Evolutionary conservation across 129 eudicot species (phyloP), one percentile per base, ranked within the genome.

Genomic region (Erigeron canadensis): DNA sequence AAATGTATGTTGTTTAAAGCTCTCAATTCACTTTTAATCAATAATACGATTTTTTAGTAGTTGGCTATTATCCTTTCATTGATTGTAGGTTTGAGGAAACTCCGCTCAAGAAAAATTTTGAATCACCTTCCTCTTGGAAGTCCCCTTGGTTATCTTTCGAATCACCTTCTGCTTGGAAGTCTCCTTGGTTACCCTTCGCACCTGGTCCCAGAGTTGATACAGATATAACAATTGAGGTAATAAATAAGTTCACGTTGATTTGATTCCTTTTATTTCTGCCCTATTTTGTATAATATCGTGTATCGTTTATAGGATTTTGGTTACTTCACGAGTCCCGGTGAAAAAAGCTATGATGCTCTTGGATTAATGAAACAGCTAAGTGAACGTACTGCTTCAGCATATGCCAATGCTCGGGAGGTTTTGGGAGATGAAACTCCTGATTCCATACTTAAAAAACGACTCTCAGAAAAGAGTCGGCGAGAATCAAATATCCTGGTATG

Each of bases 141-240:
- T 92, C 98, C 2, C 96, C 96, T 57, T 92, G 94, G 98, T 86
- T 80, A 44, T 78, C 84, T 56, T 87, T 83, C 51, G 98, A 92
- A 65, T 92, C 96, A 67, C 95, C 98, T 69, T 89, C 91, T 48
- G 87, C 95, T 11, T 89, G 94, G 96, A 92, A 79, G 70, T 92
- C 98, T 3, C 98, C 96, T 57, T 92, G 94, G 98, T 86, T 80
- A 44, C 80, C 84, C 50, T 87, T 83, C 45, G 62, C 82, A 41
- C 87, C 89, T 8, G 89, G 89, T 62, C 85, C 96, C 28, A 85
- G 88, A 80, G 73, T 86, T 50, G 91, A 91, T 70, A 84, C 96
- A 50, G 91, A 91, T 41, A 84, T 91, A 55, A 91, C 89, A 39
- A 79, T 91, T 57, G 98, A 85, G 86, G 96, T 88, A 80, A 15